Base-by-base conservation (phyloP, 1,284 basidiomycete genomes). In the Trametes sp. region DNA sequence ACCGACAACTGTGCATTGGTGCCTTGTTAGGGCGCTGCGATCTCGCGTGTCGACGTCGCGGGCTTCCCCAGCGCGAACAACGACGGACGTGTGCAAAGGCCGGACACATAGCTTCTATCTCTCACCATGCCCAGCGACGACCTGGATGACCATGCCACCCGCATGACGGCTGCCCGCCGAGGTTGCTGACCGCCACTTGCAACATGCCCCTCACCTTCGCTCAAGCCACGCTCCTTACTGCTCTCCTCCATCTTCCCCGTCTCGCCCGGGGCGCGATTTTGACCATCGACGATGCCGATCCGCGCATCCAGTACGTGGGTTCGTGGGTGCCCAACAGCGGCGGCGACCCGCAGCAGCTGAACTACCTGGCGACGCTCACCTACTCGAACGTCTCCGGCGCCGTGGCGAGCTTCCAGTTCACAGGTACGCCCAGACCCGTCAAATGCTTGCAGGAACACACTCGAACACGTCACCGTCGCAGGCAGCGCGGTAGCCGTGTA, bases 401-500 rank as follows among this genome's bases (percentile, higher is more conserved):
- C 21, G 23, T 33, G 4, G 50, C 50, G 13, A 52, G 29, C 35
- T 24, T 36, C 33, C 23, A 24, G 10, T 52, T 52, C 21, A 36
- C 31, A 8, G 50, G 50, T 52, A 19, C 36, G 33, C 11, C 3
- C 35, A 14, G 7, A 5, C 23, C 21, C 16, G 16, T n/a, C 38
- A 19, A 41, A 19, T 19, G 9, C 38, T 41, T 14, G 3, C 3
- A 16, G 2, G 0, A 2, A 16, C 45, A 14, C 24, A 41, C 28
- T 16, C 26, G 16, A 28, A 10, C 11, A 4, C 10, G 26, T 28
- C 11, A 11, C 14, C 2, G 9, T 24, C 21, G 14, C 50, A 52
- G 50, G 50, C 23, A 52, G 33, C 33, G 50, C 50, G 50, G 33
- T 52, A 19, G 33, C 35, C 50, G 50, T 52, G 21, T 35, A 35